Base-by-base conservation (phyloP, 345 rosid species). In the Excoecaria agallocha region DNA sequence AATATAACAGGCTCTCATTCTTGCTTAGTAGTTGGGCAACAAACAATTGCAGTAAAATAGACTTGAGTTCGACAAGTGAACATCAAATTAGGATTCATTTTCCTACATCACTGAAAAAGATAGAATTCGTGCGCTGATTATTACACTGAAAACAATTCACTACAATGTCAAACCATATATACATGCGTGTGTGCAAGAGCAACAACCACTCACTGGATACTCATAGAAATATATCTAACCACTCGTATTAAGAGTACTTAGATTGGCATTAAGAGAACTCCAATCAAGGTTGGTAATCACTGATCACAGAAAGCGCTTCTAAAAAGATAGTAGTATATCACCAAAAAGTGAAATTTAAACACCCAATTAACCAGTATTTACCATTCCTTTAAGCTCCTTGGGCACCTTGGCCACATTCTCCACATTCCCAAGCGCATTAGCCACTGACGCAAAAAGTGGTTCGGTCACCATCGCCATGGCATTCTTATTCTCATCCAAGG, bases 391-490 rank as follows among this genome's bases (percentile, higher is more conserved):
- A 10, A 95, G 93, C 84, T 90, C 97, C 83, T 85, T 91, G 5
- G 97, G 97, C 71, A 92, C 97, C 76, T 88, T 87, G 67, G 77
- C 77, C 16, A 94, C 77, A 82, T 94, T 94, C 71, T 94, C 97
- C 24, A 90, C 65, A 77, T 91, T 87, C 77, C 98, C 97, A n/a
- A 95, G 87, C 43, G 88, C 93, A 72, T 95, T 95, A 61, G 96
- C 92, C 69, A 88, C 96, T 1, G 99, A 95, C 3, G 96, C 90
- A 19, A 93, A 90, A 30, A 95, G 84, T 19, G 98, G 99, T 75
- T 95, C 97, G 15, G 98, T 95, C 64, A 91, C 99, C 89, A 95
- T 93, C 66, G 98, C 96, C 92, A 95, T 93, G 22, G 97, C 90
- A 74, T 90, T 90, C 84, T 95, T 95, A 55, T 72, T 91, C 87